phyloP scores from a whole-genome alignment of 1,284 basidiomycete species.

The Heterobasidion irregulare region DNA sequence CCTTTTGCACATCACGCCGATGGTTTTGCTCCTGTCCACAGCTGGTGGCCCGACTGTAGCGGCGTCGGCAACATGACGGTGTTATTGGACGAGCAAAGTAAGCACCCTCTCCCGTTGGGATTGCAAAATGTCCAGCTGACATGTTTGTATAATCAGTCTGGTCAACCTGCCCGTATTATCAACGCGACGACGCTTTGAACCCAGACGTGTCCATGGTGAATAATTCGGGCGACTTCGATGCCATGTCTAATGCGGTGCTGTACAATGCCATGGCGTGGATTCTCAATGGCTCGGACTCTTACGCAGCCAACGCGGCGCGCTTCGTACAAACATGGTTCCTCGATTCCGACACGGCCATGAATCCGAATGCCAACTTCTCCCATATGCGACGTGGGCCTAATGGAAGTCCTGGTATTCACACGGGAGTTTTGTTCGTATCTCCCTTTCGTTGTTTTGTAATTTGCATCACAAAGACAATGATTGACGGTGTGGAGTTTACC shows the following conservation, averaged over 20 bases:
- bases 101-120: conserved; percentile 3
- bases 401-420: conserved; percentile 40
- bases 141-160: conserved; percentile 28
- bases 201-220: conserved; percentile 47
- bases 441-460: neutral
- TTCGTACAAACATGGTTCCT: conserved; percentile 57
- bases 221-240: conserved; percentile 43
- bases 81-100: conserved; percentile 35
- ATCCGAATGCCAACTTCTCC: conserved; percentile 60
- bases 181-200: conserved; percentile 53
- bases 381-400: conserved; percentile 60
- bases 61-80: conserved; percentile 31
- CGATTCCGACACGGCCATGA: conserved; percentile 48
- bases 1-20: neutral
- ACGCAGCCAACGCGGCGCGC: conserved; percentile 30
- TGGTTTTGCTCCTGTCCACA: conserved; percentile 13
- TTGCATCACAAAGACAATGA: too few species aligned
- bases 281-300: conserved; percentile 29
- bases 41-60: conserved; percentile 53
- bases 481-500: too few species aligned
- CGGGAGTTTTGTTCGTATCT: conserved; percentile 38
- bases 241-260: conserved; percentile 50
- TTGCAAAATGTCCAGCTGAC: too few species aligned
- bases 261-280: conserved; percentile 55
- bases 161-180: conserved; percentile 23